These are phyloP conservation scores for Trichoderma brevicompactum DNA, from an alignment of 2,329 filamentous ascomycete species.

Conservation along the genomic window DNA sequence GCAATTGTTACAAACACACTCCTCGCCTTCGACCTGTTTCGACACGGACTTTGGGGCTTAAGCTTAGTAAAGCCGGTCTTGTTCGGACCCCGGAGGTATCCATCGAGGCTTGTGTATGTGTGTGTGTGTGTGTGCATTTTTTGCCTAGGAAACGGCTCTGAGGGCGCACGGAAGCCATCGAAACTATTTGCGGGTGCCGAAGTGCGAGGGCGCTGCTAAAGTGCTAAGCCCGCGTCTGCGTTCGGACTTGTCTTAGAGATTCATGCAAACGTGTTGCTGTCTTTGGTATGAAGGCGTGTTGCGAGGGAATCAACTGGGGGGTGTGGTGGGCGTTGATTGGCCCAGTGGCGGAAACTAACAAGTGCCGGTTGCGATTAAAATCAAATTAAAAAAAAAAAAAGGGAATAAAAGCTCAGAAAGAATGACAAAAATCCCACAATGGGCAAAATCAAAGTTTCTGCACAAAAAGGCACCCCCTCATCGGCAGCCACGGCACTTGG, in stretches of 20 bases:
- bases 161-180: background rate
- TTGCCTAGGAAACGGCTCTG: background rate
- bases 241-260: background rate
- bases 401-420: background rate
- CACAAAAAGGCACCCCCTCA: constrained; percentile 9
- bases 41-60: constrained; percentile 18
- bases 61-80: constrained; percentile 19
- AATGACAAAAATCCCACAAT: background rate
- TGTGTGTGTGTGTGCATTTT: background rate
- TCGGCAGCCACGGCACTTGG: constrained; percentile 42
- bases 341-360: background rate
- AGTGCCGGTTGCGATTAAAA: background rate
- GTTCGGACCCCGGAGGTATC: constrained; percentile 13
- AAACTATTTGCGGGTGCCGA: background rate
- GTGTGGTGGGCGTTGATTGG: background rate
- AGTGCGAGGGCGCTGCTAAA: no score
- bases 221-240: no score
- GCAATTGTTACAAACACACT: background rate
- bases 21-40: background rate
- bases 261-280: background rate
- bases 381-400: background rate
- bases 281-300: background rate
- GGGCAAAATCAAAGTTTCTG: constrained; percentile 20
- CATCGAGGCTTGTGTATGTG: constrained; percentile 5
- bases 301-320: background rate